These are phyloP conservation scores for Omphalotus olearius DNA, from an alignment of 1,284 basidiomycete genomes.

Conservation along the genomic window DNA sequence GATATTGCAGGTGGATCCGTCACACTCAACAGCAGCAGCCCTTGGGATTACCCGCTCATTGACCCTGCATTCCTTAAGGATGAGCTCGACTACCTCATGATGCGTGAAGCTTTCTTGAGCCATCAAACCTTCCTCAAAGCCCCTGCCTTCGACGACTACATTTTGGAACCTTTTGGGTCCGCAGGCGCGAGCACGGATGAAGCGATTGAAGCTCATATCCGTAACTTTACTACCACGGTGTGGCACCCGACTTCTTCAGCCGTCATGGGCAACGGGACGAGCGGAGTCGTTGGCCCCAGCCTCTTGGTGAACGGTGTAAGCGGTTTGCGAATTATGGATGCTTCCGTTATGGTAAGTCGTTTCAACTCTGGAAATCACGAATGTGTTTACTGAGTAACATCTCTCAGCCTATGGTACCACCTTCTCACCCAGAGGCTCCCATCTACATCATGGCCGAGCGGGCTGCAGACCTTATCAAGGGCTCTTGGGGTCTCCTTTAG, in stretches of 20 bases:
- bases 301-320: constrained; percentile 3
- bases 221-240: background rate
- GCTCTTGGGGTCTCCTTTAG: background rate
- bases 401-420: constrained; percentile 1
- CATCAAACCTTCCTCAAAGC: constrained; percentile 14
- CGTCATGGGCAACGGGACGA: constrained; percentile 1
- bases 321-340: constrained; percentile 5
- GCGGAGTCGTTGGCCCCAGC: constrained; percentile 5
- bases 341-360: constrained; percentile 5
- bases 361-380: background rate
- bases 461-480: constrained; percentile 1
- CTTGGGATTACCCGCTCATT: constrained; percentile 15
- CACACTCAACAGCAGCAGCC: constrained; percentile 10
- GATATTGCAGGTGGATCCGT: constrained; percentile 22
- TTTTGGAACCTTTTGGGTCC: constrained; percentile 6
- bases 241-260: background rate
- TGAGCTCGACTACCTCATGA: constrained; percentile 14
- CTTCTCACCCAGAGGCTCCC: background rate
- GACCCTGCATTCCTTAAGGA: constrained; percentile 16
- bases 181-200: constrained; percentile 14
- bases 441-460: constrained; percentile 4
- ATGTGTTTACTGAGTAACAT: background rate
- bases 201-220: constrained; percentile 13
- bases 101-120: constrained; percentile 12
- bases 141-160: constrained; percentile 13